Conservation (phyloP, 208 protist species). For the Jaenimonas drosophilae region DNA sequence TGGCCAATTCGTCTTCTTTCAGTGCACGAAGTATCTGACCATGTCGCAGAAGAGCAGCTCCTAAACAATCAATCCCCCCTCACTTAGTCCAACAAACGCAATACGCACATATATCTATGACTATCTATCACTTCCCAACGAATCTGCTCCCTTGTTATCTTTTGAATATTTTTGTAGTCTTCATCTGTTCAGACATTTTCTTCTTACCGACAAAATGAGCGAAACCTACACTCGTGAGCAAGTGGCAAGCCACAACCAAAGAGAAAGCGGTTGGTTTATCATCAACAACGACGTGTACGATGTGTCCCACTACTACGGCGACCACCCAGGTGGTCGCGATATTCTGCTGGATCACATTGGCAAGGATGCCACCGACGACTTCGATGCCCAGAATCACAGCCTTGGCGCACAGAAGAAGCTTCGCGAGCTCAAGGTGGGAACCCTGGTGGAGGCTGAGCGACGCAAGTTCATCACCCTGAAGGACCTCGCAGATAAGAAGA, state of each 20-base stretch:
- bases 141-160: too few species aligned
- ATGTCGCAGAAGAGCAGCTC: too few species aligned
- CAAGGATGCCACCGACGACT: slow-evolving; percentile 61
- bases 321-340: slow-evolving; percentile 73
- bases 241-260: slow-evolving; percentile 48
- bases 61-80: too few species aligned
- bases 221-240: slow-evolving; percentile 32
- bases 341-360: slow-evolving; percentile 60
- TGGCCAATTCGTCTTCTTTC: too few species aligned
- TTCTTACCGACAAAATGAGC: too few species aligned
- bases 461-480: slow-evolving; percentile 22
- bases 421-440: slow-evolving; percentile 34
- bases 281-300: slow-evolving; percentile 73
- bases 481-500: slow-evolving; percentile 25
- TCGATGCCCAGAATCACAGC: slow-evolving; percentile 61
- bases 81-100: too few species aligned
- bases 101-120: too few species aligned
- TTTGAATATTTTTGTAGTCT: too few species aligned
- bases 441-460: slow-evolving; percentile 21
- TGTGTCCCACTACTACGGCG: slow-evolving; percentile 63
- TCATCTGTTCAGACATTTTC: too few species aligned
- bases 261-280: slow-evolving; percentile 58
- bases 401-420: slow-evolving; percentile 26
- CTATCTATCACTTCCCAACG: too few species aligned
- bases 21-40: too few species aligned